Evolutionary conservation across 306 rosid genomes (phyloP).

Genomic region (Rosa lucieae): DNA sequence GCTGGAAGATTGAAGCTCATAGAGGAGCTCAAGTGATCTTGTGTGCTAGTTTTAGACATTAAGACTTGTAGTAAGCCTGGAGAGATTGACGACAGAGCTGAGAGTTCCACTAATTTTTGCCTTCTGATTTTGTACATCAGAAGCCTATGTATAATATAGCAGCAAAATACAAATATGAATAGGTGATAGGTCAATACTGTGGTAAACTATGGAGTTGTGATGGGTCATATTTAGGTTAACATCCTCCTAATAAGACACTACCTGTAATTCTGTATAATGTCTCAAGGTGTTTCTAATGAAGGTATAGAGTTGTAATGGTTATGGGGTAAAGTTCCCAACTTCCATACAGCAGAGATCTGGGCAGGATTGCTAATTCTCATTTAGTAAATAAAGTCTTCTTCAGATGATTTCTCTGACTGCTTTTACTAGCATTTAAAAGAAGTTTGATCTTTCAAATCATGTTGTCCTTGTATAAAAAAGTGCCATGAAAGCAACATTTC

Average conservation of each 20-base stretch:
- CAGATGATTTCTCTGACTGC: not conserved
- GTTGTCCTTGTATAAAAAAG: not conserved
- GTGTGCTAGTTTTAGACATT: not conserved
- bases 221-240: not conserved
- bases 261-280: not conserved
- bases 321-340: not conserved
- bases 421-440: not conserved
- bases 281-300: not conserved
- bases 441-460: not conserved
- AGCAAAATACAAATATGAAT: not conserved
- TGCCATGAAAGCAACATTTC: slow-evolving; percentile 4
- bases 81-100: not conserved
- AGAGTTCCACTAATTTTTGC: not conserved
- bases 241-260: not conserved
- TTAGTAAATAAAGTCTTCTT: not conserved
- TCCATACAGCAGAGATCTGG: not conserved
- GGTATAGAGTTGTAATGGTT: not conserved
- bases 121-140: not conserved
- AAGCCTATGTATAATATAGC: not conserved
- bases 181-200: not conserved
- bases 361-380: not conserved
- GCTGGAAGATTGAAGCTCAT: not conserved
- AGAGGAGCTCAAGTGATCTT: not conserved
- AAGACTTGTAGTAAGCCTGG: not conserved
- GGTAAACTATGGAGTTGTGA: not conserved